phyloP scores from a whole-genome alignment of 1,139 yeast species.

The Scheffersomyces stambukii region DNA sequence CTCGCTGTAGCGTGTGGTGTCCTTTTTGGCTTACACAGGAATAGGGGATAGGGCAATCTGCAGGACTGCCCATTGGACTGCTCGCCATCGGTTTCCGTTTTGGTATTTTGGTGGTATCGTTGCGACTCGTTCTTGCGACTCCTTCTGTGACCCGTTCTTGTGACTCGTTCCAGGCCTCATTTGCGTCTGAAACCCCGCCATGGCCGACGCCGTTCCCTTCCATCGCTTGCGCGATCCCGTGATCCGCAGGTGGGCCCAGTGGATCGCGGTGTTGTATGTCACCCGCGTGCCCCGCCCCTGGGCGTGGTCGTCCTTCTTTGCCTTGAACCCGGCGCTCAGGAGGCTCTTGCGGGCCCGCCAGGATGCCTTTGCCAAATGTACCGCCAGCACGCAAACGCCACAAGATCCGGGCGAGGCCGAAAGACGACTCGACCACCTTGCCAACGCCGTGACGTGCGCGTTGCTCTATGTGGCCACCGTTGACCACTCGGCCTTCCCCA shows the following conservation, averaged over 20 bases:
- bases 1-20: too few species aligned
- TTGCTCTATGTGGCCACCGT: constrained; percentile 30
- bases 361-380: constrained; percentile 2
- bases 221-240: too few species aligned
- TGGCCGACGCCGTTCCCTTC: too few species aligned
- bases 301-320: constrained; percentile 29
- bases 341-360: constrained; percentile 5
- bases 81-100: too few species aligned
- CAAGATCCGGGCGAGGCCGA: constrained; percentile 2
- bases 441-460: constrained; percentile 25
- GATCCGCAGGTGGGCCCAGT: constrained; percentile 21
- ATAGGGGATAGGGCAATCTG: too few species aligned
- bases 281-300: constrained; percentile 24
- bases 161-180: too few species aligned
- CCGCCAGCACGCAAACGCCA: neutral
- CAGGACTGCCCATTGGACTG: too few species aligned
- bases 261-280: constrained; percentile 23
- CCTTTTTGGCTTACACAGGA: too few species aligned
- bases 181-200: too few species aligned
- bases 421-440: constrained; percentile 12
- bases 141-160: too few species aligned
- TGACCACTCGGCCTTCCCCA: constrained; percentile 27
- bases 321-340: constrained; percentile 30
- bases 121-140: too few species aligned
- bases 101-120: too few species aligned